These are phyloP conservation scores for Sugiyamaella floridensis DNA, from an alignment of 805 yeast genomes.

Conservation along the genomic window DNA sequence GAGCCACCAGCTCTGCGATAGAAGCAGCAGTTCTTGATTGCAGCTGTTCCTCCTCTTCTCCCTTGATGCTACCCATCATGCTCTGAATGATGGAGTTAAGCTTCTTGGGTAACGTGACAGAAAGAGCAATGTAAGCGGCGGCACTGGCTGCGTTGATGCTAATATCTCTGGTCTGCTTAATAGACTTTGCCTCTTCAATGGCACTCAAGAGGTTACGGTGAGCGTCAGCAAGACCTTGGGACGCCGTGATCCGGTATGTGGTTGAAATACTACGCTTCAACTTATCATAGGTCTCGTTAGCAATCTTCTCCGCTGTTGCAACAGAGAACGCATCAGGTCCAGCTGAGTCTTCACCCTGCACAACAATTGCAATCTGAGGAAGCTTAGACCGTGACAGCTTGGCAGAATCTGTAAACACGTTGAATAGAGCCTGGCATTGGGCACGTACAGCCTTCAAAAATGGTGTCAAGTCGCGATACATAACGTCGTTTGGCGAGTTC, in stretches of 20 bases:
- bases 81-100: conserved; percentile 83
- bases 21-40: conserved; percentile 69
- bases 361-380: conserved; percentile 81
- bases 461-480: conserved; percentile 80
- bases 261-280: conserved; percentile 57
- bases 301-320: conserved; percentile 64
- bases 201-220: conserved; percentile 60
- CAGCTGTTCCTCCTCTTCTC: conserved; percentile 56
- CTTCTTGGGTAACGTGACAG: conserved; percentile 63
- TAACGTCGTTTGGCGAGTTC: conserved; percentile 31
- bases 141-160: conserved; percentile 72
- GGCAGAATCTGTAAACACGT: conserved; percentile 70
- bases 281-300: conserved; percentile 58
- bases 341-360: conserved; percentile 89
- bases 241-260: conserved; percentile 59
- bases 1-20: conserved; percentile 55
- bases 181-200: conserved; percentile 57
- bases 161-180: conserved; percentile 38
- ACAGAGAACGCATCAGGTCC: conserved; percentile 89
- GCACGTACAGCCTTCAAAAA: conserved; percentile 77
- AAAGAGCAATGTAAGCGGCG: conserved; percentile 57
- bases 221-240: conserved; percentile 72
- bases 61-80: conserved; percentile 85
- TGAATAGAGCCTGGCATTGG: conserved; percentile 75
- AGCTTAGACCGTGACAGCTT: conserved; percentile 61